phyloP scores from a whole-genome alignment of 1,139 yeast genomes.

The Zygoascus hellenicus region DNA sequence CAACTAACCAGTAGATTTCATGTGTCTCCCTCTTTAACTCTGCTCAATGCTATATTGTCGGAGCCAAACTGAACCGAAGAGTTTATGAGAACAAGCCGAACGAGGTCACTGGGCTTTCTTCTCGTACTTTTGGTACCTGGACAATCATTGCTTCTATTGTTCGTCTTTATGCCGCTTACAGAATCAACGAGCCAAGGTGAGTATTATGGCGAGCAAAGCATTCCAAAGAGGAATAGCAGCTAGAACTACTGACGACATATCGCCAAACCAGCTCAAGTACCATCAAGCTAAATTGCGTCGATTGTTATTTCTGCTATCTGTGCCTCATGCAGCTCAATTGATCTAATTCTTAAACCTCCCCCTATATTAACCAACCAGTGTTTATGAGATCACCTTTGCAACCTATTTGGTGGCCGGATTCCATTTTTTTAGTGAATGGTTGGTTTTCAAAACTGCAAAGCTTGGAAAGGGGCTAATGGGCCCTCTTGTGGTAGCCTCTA shows the following conservation, averaged over 20 bases:
- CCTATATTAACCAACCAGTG: slow-evolving; percentile 23
- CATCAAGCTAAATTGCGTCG: too few species aligned
- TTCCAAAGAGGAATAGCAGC: background rate
- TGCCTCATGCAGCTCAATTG: slow-evolving; percentile 3
- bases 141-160: slow-evolving; percentile 80
- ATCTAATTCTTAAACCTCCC: background rate
- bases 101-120: slow-evolving; percentile 69
- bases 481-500: slow-evolving; percentile 59
- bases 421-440: slow-evolving; percentile 84
- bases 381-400: slow-evolving; percentile 73
- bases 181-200: slow-evolving; percentile 53
- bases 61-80: slow-evolving; percentile 63
- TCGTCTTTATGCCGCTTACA: slow-evolving; percentile 81
- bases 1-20: slow-evolving; percentile 45
- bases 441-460: slow-evolving; percentile 68
- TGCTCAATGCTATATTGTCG: slow-evolving; percentile 75
- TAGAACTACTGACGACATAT: background rate
- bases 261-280: too few species aligned
- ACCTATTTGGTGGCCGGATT: slow-evolving; percentile 78
- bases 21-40: slow-evolving; percentile 89
- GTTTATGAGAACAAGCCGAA: slow-evolving; percentile 68
- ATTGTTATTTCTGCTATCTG: background rate
- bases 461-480: slow-evolving; percentile 87
- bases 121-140: slow-evolving; percentile 98
- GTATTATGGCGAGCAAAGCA: slow-evolving; percentile 9